Base-by-base conservation (phyloP, 2,329 filamentous ascomycete genomes). In the Fusarium mexicanum region DNA sequence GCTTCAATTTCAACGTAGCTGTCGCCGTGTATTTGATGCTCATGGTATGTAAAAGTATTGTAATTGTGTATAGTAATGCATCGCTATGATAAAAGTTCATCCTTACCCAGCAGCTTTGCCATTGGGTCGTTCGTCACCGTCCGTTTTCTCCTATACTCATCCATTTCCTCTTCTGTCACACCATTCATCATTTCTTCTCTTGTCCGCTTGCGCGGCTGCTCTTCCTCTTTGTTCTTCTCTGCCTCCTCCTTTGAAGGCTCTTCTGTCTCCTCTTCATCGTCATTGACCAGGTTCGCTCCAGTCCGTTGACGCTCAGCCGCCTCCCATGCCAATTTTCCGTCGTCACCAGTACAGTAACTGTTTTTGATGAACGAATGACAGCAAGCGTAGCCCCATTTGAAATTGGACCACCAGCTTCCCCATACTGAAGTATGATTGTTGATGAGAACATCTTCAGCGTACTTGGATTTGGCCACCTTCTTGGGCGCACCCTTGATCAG, bases 361-460 rank as follows among this genome's bases (percentile, higher is more conserved):
- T 99, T 98, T 84, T 97, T 98, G 72, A 97, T 90, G 29, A 91
- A 92, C 0, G 95, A 98, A 81, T 97, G 95, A 85, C 96, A 99
- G 83, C 96, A 99, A 29, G 93, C 90, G 83, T 98, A 99, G 3
- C 96, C 96, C 96, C 96, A 99, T 83, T 92, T 90, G 84, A 98
- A 98, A 79, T 94, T 91, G 61, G 91, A 90, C 96, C 96, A 99
- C 96, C 96, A 99, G 79, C 95, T 98, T 55, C 96, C 96, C 94
- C 95, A 99, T 7, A 98, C 92, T 0, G 93, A 92, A 7, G 91
- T 94, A 84, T 99, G 96, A 79, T 99, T 99, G 85, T 97, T 96
- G 81, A 93, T 89, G 61, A 93, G 85, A 2, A 98, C 87, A 78
- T 99, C 94, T 80, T 99, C 96, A 9, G 91, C 84, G 79, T 99